Evolutionary conservation across 2,329 filamentous ascomycete species (phyloP), one percentile per base, ranked within the genome.

Genomic region (Didymellaceae sp.): DNA sequence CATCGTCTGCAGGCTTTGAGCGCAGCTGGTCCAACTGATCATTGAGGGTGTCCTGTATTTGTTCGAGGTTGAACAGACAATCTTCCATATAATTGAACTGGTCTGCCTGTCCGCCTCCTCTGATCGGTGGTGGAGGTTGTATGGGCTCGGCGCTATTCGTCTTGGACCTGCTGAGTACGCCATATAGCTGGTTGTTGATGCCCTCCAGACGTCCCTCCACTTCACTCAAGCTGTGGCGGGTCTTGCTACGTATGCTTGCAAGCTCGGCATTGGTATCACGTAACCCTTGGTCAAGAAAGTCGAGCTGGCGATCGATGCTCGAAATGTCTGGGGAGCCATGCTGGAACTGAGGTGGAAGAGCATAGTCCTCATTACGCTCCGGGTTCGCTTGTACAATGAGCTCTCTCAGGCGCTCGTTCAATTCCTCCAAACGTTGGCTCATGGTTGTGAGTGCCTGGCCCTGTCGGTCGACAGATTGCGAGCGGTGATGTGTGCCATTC

Each of bases 11-110:
- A 8, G 54, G 22, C 22, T 55, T 57, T 5, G 62, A 61, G 5
- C 61, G 60, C 18, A 71, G 50, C 14, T 69, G 58, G 6, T 66
- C 62, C 6, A 72, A 50, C 31, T 67, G 58, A 21, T 70, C 63
- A 6, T 62, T 65, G 43, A 72, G 44, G 0, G 63, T 58, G 34
- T 70, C 68, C 37, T 72, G 70, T 13, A 67, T 52, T 39, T 70
- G 68, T 30, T 70, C 66, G 6, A 75, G 61, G 6, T 74, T 74
- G 31, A 78, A 77, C 41, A 91, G 71, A 2, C 81, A 82, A 21
- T 84, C 77, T 56, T 89, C 82, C 56, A 91, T 78, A 61, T 89
- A 90, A 37, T 78, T 74, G 32, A 91, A 75, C 61, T 94, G 90
- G 20, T 85, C 82, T 37, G 88, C 80, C 5, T 90, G 71, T 20